Evolutionary conservation across 208 protist species (phyloP).

Genomic region (Trypanosoma melophagium): DNA sequence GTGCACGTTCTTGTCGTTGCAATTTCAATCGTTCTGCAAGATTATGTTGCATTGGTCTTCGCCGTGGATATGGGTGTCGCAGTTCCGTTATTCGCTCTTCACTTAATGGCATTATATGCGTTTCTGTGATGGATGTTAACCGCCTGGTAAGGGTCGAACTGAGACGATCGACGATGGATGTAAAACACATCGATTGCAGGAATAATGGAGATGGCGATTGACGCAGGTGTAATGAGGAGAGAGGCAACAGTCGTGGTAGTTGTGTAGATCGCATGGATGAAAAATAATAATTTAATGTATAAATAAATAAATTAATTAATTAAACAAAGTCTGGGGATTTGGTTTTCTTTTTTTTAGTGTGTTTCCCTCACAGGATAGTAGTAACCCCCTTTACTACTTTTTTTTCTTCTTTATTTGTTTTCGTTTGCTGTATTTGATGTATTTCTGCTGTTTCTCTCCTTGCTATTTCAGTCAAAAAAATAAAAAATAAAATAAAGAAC

Average conservation of each 20-base stretch:
- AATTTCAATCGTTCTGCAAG: constrained; percentile 60
- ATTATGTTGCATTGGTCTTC: constrained; percentile 33
- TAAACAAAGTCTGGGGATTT: too few relatives aligned
- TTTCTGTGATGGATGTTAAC: constrained; percentile 6
- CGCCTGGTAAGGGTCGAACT: constrained; percentile 4
- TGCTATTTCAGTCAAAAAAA: too few relatives aligned
- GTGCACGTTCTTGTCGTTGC: constrained; percentile 50
- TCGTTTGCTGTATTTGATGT: too few relatives aligned
- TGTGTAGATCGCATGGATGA: too few relatives aligned
- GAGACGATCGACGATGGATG: constrained; percentile 16
- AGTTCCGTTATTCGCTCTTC: constrained; percentile 74
- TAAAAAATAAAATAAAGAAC: too few relatives aligned
- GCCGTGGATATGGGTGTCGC: constrained; percentile 43
- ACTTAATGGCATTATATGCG: constrained; percentile 27
- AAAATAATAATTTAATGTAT: not conserved
- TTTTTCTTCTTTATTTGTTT: too few relatives aligned
- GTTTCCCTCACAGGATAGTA: too few relatives aligned
- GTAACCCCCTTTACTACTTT: too few relatives aligned
- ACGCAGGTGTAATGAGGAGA: not conserved
- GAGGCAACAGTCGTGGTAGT: not conserved
- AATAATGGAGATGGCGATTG: not conserved
- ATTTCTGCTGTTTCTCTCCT: too few relatives aligned
- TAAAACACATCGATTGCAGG: constrained; percentile 7
- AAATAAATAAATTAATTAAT: not conserved
- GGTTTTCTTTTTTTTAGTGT: too few relatives aligned